Conservation (phyloP, 768 basidiomycete species). For the Neoboletus brunneissimus region DNA sequence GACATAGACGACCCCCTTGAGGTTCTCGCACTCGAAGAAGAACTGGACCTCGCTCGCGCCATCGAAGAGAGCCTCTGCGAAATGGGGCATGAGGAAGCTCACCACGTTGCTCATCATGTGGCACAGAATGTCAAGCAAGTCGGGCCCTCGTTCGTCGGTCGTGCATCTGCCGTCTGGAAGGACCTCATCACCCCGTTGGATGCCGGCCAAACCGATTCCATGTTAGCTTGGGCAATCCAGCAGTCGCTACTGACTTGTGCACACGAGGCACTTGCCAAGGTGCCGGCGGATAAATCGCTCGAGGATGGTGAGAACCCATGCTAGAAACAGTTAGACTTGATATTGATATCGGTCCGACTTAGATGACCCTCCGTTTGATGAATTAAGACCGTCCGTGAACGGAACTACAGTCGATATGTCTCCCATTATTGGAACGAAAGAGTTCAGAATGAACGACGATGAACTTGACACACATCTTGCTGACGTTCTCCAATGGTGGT, state of each 20-base stretch:
- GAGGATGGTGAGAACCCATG: constrained; percentile 10
- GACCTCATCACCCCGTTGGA: constrained; percentile 5
- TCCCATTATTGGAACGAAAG: constrained; percentile 62
- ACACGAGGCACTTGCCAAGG: neutral
- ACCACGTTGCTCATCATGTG: constrained; percentile 3
- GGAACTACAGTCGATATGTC: constrained; percentile 10
- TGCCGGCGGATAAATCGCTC: neutral
- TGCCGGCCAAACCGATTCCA: constrained; percentile 11
- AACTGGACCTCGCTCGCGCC: constrained; percentile 42
- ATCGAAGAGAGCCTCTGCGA: constrained; percentile 46
- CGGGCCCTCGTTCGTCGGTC: constrained; percentile 2
- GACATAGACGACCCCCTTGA: constrained; percentile 13
- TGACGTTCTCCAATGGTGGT: constrained; percentile 71
- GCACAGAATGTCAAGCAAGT: constrained; percentile 7
- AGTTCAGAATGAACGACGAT: constrained; percentile 52
- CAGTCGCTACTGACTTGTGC: constrained; percentile 23
- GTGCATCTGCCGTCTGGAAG: constrained; percentile 7
- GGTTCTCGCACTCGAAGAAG: constrained; percentile 33
- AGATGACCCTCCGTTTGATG: constrained; percentile 1
- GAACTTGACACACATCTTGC: constrained; percentile 53
- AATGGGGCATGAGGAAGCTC: constrained; percentile 4
- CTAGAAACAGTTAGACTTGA: neutral
- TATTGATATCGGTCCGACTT: constrained; percentile 1
- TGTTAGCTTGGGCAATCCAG: constrained; percentile 33
- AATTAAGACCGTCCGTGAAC: neutral